Base-by-base conservation (phyloP, 2,329 filamentous ascomycete genomes). In the Botrytis fabae region DNA sequence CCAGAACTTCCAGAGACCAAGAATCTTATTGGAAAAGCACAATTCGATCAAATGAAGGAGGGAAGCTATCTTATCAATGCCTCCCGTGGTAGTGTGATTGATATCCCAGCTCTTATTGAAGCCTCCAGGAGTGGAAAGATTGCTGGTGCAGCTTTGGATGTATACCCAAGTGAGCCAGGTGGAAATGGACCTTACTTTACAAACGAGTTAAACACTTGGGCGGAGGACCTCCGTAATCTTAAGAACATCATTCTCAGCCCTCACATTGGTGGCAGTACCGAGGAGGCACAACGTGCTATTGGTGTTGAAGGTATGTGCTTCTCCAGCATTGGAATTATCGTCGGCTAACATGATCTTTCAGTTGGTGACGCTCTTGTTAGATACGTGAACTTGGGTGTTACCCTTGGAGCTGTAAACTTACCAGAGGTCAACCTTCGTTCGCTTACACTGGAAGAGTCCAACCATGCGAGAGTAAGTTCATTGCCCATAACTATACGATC, bases 51-150 rank as follows among this genome's bases (percentile, higher is more conserved):
- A 83, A 99, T 99, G 96, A 97, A 97, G 85, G 87, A 89, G 18
- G 96, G 96, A 48, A 91, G 93, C 77, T 99, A 99, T 83, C 85
- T 99, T 70, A 96, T 99, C 85, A 99, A 99, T 83, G 96, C 96
- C 75, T 96, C 93, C 82, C 92, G 96, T 79, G 96, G 96, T 72
- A 96, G 90, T 73, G 94, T 99, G 25, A 94, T 99, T 51, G 94
- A 98, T 80, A 98, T 99, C 76, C 92, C 94, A 4, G 95, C 95
- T 28, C 86, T 99, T 72, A 92, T 98, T 81, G 91, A 95, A 79
- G 93, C 94, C 73, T 94, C 94, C 89, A 91, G 93, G 76, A 87
- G 86, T 73, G 95, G 95, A 74, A 96, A 95, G 84, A 85, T 98
- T 77, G 96, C 94, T 22, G 96, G 96, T 77, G 96, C 95, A 73